A percentile compares a stretch with the other conserved stretches of the same genome.
Evolutionary conservation across 2,329 filamentous ascomycete genomes (phyloP).

Genomic region (Pseudocercospora pini-densiflorae): DNA sequence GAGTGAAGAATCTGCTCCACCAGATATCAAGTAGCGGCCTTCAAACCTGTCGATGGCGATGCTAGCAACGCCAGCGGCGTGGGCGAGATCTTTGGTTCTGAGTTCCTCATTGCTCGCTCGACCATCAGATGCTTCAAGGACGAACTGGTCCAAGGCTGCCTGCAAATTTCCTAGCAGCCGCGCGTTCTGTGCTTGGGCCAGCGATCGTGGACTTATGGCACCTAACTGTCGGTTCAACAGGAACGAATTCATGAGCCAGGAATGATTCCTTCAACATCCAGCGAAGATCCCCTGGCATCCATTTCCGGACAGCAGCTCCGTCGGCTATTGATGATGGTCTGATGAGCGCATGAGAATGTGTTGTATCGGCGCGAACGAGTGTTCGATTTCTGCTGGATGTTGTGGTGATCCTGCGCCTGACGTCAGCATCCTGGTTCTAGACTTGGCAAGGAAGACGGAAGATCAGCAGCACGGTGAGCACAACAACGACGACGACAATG

Average conservation of each 20-base stretch:
- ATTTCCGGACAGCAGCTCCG: background rate
- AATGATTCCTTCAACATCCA: background rate
- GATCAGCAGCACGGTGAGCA: no score
- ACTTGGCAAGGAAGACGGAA: no score
- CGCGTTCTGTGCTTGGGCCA: conserved; percentile 69
- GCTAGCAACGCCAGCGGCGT: conserved; percentile 77
- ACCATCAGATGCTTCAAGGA: conserved; percentile 58
- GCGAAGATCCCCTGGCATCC: background rate
- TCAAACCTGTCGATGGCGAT: conserved; percentile 83
- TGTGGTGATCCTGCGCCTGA: no score
- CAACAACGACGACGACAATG: no score
- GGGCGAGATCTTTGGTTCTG: conserved; percentile 41
- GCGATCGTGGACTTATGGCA: conserved; percentile 64
- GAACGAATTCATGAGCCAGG: conserved; percentile 67
- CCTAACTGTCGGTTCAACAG: conserved; percentile 78
- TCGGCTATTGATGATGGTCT: background rate
- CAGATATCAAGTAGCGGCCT: conserved; percentile 78
- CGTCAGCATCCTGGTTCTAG: no score
- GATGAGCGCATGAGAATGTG: background rate
- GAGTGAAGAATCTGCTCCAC: conserved; percentile 82
- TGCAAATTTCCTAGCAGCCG: conserved; percentile 72
- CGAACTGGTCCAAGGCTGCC: conserved; percentile 69
- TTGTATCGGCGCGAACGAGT: background rate
- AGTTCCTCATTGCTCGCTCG: background rate
- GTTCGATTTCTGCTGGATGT: no score